Conservation (phyloP, 2,329 filamentous ascomycete genomes). For the Cytospora piceicola region DNA sequence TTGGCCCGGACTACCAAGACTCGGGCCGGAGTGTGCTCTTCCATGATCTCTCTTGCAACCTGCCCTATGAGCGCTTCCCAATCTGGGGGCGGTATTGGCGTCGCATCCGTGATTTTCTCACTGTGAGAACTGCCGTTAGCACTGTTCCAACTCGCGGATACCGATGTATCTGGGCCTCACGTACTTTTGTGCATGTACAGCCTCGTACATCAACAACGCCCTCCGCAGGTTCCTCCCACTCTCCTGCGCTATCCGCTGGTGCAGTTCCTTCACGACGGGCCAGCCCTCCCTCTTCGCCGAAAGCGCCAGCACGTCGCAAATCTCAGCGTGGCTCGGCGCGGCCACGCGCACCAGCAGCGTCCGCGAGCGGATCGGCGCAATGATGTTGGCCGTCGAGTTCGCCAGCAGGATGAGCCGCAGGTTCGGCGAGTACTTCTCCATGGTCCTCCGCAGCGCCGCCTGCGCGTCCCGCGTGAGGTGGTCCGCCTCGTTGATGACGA, state of each 20-base stretch:
- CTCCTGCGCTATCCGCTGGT: constrained; percentile 84
- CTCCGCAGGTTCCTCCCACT: constrained; percentile 89
- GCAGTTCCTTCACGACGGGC: constrained; percentile 74
- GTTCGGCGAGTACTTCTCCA: constrained; percentile 99
- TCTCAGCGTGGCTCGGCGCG: constrained; percentile 84
- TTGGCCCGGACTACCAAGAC: constrained; percentile 89
- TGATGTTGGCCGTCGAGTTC: constrained; percentile 97
- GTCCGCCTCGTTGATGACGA: constrained; percentile 98
- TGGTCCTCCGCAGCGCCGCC: constrained; percentile 89
- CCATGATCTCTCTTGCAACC: constrained; percentile 91
- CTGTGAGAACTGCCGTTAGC: constrained; percentile 51
- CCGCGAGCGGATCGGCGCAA: constrained; percentile 93
- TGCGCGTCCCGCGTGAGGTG: constrained; percentile 93
- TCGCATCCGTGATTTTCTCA: constrained; percentile 86
- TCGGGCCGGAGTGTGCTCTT: constrained; percentile 86
- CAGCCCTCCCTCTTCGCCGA: constrained; percentile 81
- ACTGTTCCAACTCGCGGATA: not conserved
- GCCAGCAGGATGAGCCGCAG: constrained; percentile 87
- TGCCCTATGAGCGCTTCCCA: constrained; percentile 92
- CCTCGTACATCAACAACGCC: constrained; percentile 94
- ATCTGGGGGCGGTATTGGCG: constrained; percentile 89
- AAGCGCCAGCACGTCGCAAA: constrained; percentile 73
- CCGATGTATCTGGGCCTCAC: constrained; percentile 37
- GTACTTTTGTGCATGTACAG: constrained; percentile 96
- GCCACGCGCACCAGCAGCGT: constrained; percentile 91